phyloP scores from a whole-genome alignment of 805 yeast genomes.

The Candida rishiriensis region DNA sequence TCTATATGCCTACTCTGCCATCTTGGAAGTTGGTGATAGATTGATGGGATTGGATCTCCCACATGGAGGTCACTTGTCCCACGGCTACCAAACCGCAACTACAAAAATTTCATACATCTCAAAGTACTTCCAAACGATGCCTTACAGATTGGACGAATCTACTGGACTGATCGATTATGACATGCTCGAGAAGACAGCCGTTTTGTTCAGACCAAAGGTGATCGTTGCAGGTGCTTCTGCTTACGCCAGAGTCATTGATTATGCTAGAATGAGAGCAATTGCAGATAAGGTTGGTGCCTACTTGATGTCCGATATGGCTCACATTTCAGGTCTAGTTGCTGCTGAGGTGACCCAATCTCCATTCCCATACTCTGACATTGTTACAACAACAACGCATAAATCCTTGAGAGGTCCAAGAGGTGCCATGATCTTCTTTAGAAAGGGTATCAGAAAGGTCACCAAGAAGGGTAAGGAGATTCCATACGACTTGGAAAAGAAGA shows the following conservation, averaged over 20 bases:
- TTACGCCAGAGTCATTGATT: slow-evolving; percentile 93
- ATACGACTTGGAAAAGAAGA: slow-evolving; percentile 90
- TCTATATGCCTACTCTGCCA: slow-evolving; percentile 92
- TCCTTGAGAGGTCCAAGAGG: slow-evolving; percentile 99
- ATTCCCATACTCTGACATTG: slow-evolving; percentile 94
- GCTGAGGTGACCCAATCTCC: slow-evolving; percentile 96
- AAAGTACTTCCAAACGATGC: slow-evolving; percentile 97
- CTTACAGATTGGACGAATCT: slow-evolving; percentile 86
- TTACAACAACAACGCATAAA: slow-evolving; percentile 98
- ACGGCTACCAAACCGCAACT: slow-evolving; percentile 94
- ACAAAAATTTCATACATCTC: slow-evolving; percentile 94
- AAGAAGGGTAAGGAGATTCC: slow-evolving; percentile 89
- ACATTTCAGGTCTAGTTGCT: slow-evolving; percentile 91
- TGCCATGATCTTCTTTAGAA: slow-evolving; percentile 98
- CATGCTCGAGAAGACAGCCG: slow-evolving; percentile 85
- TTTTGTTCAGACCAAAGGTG: slow-evolving; percentile 91
- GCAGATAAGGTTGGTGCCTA: slow-evolving; percentile 98
- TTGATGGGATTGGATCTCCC: slow-evolving; percentile 98
- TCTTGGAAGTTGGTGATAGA: slow-evolving; percentile 93
- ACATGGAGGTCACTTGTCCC: slow-evolving; percentile 98
- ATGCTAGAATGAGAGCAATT: slow-evolving; percentile 92
- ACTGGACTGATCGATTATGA: slow-evolving; percentile 97
- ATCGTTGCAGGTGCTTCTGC: slow-evolving; percentile 98
- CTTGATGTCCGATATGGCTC: slow-evolving; percentile 97
- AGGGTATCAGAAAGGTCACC: slow-evolving; percentile 83